Base-by-base conservation (phyloP, 2,329 filamentous ascomycete genomes). In the Xylaria sp. region DNA sequence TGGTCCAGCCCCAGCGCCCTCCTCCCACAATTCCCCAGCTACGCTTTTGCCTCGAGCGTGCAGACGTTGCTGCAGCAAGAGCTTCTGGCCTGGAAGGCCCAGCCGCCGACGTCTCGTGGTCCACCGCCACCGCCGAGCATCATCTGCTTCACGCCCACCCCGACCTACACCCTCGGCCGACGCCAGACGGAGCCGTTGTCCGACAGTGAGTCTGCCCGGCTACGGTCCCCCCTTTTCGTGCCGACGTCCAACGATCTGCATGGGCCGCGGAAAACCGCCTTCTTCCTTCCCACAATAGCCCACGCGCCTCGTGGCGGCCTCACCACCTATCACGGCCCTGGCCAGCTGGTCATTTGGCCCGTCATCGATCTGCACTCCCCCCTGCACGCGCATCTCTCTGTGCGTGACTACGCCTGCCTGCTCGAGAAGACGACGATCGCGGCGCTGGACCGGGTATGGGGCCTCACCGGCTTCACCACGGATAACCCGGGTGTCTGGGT, bases 321-420 rank as follows among this genome's bases (percentile, higher is more conserved):
- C 72, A 94, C 93, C 0, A 98, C 96, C 2, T 98, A 97, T 82
- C 96, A 99, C 78, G 96, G 95, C 0, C 96, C 95, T 0, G 95
- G 95, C 0, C 96, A 99, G 79, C 82, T 97, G 57, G 92, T 97
- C 41, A 89, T 94, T n/a, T 99, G 97, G 83, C 93, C 95, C 3
- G 88, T 97, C 59, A 79, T 97, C n/a, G 93, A 97, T 78, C 85
- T 98, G 65, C 88, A 88, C 63, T 84, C 87, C 7, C 76, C 79
- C 0, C 71, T 80, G 12, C 87, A 93, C 72, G 81, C 82, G 0
- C 82, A 76, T 53, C 83, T 96, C 23, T 90, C 87, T 4, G 91
- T 96, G 13, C 84, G 93, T 20, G 88, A 87, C 69, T 97, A 97
- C 80, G 91, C 97, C 6, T 86, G 89, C 41, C 80, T 94, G 36